Evolutionary conservation across 345 rosid species (phyloP).

Genomic region (Lenwebbia sp.): DNA sequence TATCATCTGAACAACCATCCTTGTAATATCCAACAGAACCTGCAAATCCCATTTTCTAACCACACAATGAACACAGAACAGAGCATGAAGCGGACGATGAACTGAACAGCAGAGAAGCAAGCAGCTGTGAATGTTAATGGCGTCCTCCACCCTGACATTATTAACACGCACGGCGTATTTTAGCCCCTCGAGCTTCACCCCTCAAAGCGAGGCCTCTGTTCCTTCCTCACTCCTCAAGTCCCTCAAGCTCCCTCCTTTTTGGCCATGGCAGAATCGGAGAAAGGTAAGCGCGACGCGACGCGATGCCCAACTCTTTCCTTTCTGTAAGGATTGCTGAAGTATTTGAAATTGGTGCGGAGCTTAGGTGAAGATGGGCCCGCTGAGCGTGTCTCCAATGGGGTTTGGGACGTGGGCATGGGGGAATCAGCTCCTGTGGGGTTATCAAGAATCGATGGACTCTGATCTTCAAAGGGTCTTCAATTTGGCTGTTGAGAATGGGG

Average conservation of each 20-base stretch:
- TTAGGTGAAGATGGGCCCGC: conserved; percentile 82
- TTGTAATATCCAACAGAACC: neutral
- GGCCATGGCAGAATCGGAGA: conserved; percentile 84
- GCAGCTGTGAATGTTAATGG: conserved; percentile 18
- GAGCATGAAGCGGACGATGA: neutral
- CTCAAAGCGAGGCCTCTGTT: conserved; percentile 21
- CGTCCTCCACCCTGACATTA: conserved; percentile 19
- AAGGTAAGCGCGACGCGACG: neutral
- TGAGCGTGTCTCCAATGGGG: conserved; percentile 89
- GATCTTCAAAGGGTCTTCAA: conserved; percentile 71
- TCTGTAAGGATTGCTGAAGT: neutral
- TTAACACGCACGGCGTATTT: conserved; percentile 7
- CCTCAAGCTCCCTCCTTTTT: conserved; percentile 57
- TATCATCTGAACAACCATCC: neutral
- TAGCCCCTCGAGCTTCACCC: conserved; percentile 11
- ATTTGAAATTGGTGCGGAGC: neutral
- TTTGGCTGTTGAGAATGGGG: conserved; percentile 65
- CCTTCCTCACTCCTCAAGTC: conserved; percentile 33
- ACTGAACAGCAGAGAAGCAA: neutral
- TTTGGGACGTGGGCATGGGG: conserved; percentile 99
- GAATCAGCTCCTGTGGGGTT: conserved; percentile 92
- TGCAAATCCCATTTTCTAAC: neutral
- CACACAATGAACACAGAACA: neutral
- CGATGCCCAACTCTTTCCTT: neutral
- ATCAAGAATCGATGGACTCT: conserved; percentile 69